These are phyloP conservation scores for Cardamine resedifolia DNA, from an alignment of 345 rosid species.

Conservation along the genomic window DNA sequence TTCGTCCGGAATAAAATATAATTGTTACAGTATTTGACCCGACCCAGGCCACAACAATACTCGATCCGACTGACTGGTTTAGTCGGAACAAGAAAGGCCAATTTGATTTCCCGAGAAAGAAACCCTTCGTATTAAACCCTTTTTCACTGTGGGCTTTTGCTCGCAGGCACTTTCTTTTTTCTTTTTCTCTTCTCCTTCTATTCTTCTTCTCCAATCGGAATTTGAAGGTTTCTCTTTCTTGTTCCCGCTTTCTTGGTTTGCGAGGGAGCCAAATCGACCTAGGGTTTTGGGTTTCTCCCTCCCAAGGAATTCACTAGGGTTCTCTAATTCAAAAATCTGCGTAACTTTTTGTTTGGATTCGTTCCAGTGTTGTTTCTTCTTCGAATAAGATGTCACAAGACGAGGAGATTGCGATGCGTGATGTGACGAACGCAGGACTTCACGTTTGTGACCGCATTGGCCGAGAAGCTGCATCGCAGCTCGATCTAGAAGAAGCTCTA, in stretches of 20 bases:
- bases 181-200: background rate
- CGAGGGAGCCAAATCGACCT: slow-evolving; percentile 32
- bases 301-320: slow-evolving; percentile 2
- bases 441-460: slow-evolving; percentile 78
- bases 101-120: slow-evolving; percentile 28
- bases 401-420: slow-evolving; percentile 83
- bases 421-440: slow-evolving; percentile 77
- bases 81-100: slow-evolving; percentile 23
- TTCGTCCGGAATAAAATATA: background rate
- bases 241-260: slow-evolving; percentile 29
- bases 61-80: slow-evolving; percentile 1
- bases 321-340: slow-evolving; percentile 7
- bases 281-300: slow-evolving; percentile 37
- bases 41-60: slow-evolving; percentile 3
- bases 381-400: slow-evolving; percentile 56
- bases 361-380: background rate
- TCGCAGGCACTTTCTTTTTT: slow-evolving; percentile 25
- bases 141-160: slow-evolving; percentile 16
- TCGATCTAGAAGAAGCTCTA: slow-evolving; percentile 87
- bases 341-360: background rate
- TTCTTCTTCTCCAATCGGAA: slow-evolving; percentile 19
- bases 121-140: slow-evolving; percentile 33
- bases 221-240: slow-evolving; percentile 20
- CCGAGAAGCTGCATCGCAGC: slow-evolving; percentile 73
- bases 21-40: slow-evolving; percentile 7